A percentile compares a stretch with the other conserved stretches of the same genome.
phyloP scores from a whole-genome alignment of 306 rosid species.

The Rosa rugosa region DNA sequence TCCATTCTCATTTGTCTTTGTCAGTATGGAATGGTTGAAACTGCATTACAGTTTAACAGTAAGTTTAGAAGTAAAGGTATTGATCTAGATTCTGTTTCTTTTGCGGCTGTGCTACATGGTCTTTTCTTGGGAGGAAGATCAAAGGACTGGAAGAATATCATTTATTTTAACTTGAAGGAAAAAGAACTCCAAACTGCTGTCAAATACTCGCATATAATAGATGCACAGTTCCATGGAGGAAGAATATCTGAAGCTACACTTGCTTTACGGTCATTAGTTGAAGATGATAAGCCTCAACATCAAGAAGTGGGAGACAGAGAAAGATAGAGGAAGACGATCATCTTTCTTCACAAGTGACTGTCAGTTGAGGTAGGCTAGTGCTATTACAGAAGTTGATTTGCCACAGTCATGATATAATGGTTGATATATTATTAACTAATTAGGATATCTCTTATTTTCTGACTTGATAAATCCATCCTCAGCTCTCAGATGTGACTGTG shows the following conservation, averaged over 20 bases:
- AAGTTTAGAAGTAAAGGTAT: conserved; percentile 57
- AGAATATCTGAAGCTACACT: conserved; percentile 54
- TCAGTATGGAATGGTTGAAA: conserved; percentile 62
- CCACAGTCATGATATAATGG: conserved; percentile 7
- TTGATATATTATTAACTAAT: conserved; percentile 1
- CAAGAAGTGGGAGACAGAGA: conserved; percentile 22
- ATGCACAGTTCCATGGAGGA: conserved; percentile 49
- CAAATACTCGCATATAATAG: conserved; percentile 57
- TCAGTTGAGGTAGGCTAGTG: not conserved
- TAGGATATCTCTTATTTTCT: not conserved
- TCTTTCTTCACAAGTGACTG: conserved; percentile 22
- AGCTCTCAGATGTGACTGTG: not conserved
- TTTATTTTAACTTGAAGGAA: conserved; percentile 44
- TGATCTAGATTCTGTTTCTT: conserved; percentile 52
- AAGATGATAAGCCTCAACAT: conserved; percentile 39
- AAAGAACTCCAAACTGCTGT: conserved; percentile 56
- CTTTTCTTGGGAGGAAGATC: conserved; percentile 60
- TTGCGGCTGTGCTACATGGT: conserved; percentile 65
- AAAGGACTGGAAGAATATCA: conserved; percentile 59
- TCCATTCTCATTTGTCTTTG: conserved; percentile 71
- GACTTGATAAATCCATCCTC: conserved; percentile 7
- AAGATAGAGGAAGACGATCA: conserved; percentile 25
- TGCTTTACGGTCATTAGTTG: conserved; percentile 57
- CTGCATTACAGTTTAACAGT: conserved; percentile 52
- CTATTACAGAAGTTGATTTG: conserved; percentile 1